Evolutionary conservation across 345 rosid genomes (phyloP).

Genomic region (Aquilaria sinensis): DNA sequence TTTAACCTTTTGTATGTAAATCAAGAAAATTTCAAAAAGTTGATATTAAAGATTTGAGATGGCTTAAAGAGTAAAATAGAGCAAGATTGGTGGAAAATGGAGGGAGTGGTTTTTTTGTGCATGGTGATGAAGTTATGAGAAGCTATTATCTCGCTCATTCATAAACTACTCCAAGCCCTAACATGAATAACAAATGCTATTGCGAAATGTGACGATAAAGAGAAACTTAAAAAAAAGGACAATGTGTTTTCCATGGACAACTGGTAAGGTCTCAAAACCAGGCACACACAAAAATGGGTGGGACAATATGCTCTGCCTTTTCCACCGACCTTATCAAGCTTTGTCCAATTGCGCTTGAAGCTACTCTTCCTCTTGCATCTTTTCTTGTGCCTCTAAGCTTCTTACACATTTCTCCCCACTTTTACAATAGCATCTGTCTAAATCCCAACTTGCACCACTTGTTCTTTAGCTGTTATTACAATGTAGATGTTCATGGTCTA

Average conservation of each 20-base stretch:
- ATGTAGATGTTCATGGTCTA: not conserved
- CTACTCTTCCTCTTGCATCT: constrained; percentile 15
- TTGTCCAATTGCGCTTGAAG: constrained; percentile 21
- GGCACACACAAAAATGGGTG: not conserved
- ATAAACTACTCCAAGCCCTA: not conserved
- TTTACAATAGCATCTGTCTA: not conserved
- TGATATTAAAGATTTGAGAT: too few species aligned
- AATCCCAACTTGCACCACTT: not conserved
- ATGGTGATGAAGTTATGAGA: too few species aligned
- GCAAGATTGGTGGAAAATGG: too few species aligned
- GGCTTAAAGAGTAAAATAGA: too few species aligned
- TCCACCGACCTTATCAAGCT: constrained; percentile 38
- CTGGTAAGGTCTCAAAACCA: not conserved
- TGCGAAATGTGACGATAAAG: not conserved
- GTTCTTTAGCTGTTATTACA: not conserved
- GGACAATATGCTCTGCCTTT: constrained; percentile 11
- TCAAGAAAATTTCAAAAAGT: too few species aligned
- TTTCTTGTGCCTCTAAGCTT: constrained; percentile 11
- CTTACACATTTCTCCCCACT: not conserved
- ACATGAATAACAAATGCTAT: not conserved
- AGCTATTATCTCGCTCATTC: too few species aligned
- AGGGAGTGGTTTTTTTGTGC: too few species aligned
- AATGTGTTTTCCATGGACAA: not conserved
- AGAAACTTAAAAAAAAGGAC: not conserved
- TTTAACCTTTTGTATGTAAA: too few species aligned